Percentiles rank a stretch among this genome's conserved stretches.
These are phyloP conservation scores for Helichrysum umbraculigerum DNA, from an alignment of 129 eudicot genomes.

Conservation along the genomic window DNA sequence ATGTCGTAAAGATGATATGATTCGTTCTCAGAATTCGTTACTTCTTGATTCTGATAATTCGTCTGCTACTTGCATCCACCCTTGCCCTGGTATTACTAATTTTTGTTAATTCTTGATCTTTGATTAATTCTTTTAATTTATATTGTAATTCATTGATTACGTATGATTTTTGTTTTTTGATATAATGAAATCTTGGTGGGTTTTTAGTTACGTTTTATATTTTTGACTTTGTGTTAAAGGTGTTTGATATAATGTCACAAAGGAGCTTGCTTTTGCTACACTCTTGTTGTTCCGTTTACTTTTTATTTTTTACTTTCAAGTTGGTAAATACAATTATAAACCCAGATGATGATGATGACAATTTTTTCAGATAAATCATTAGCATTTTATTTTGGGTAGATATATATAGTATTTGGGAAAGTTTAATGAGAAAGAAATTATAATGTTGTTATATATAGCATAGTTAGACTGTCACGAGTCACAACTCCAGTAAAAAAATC, in stretches of 20 bases:
- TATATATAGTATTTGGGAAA: too few species aligned
- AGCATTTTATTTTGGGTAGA: not conserved
- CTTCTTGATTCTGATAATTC: not conserved
- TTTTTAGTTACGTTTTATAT: not conserved
- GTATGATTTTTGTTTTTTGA: too few species aligned
- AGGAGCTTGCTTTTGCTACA: not conserved
- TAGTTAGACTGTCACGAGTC: too few species aligned
- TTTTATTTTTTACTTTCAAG: not conserved
- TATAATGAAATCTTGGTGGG: not conserved
- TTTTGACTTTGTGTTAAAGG: not conserved
- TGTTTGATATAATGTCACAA: not conserved
- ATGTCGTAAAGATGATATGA: conserved; percentile 28
- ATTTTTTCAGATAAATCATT: not conserved
- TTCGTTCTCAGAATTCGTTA: conserved; percentile 1
- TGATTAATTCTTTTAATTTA: not conserved
- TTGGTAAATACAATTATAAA: not conserved
- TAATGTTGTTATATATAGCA: too few species aligned
- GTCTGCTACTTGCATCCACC: conserved; percentile 15
- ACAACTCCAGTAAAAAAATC: too few species aligned
- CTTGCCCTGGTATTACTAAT: conserved; percentile 29
- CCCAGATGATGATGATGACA: not conserved
- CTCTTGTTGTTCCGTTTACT: not conserved
- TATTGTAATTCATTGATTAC: too few species aligned
- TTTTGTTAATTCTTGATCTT: not conserved
- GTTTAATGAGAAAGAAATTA: too few species aligned